Evolutionary conservation across 352 stramenopile species (phyloP), one percentile per base, ranked within the genome.

Genomic region (Peronospora destructor): DNA sequence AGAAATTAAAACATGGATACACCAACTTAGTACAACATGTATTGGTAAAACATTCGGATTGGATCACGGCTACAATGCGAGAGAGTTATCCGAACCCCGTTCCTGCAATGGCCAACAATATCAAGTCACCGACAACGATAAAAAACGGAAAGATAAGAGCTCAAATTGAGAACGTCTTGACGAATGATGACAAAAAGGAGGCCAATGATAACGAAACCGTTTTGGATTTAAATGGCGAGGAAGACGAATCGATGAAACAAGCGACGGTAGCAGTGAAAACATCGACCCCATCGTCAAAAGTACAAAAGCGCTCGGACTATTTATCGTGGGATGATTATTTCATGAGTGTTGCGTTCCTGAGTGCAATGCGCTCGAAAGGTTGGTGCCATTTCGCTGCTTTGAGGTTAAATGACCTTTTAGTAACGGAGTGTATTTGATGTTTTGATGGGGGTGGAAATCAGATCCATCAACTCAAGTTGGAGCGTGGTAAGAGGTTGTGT

Each of bases 241-340:
- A 52, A 29, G 14, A 33, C 23, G 36, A 39, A n/a, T 11, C 21
- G 4, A 16, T 13, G 5, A 21, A 14, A 34, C 43, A 51, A 28
- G 21, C 29, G 21, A 35, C 23, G 14, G 21, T 12, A 39, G 30
- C 8, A 37, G 52, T 19, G 21, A 26, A 35, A 6, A 12, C 48
- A 32, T 45, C 47, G 25, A 30, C 44, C n/a, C 0, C 16, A 5
- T 21, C 52, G 4, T 32, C 38, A 6, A 14, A 28, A 14, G 49
- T 61, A 8, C 34, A 72, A 35, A 97, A 96, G 66, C 78, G 87
- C 3, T 52, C 47, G 0, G 73, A 95, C 37, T 98, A 98, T 68
- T 66, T 99, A 21, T 92, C 87, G 14, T 99, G 96, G 96, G 93
- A 99, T 57, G 94, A 98, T 60, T 99, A 99, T 71, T 99, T 99